Evolutionary conservation across 768 basidiomycete species (phyloP), one percentile per base, ranked within the genome.

Genomic region (Rhizopogon roseolus): DNA sequence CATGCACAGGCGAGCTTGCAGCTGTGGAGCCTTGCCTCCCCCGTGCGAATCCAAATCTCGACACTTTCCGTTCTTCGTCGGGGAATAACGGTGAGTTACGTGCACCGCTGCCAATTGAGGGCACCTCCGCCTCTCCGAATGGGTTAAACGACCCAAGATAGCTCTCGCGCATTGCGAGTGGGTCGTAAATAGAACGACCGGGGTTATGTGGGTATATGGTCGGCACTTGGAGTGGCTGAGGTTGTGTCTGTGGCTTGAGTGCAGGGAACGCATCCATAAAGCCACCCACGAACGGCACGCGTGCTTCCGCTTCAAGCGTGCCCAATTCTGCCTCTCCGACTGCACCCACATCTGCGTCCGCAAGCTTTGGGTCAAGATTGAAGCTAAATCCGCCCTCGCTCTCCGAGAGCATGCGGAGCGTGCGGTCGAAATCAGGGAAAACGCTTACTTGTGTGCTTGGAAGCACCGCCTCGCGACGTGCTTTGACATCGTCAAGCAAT

Each of bases 341-440:
- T 1, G 64, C 64, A 48, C 79, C 76, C 29, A 76, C 62, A 25
- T 62, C 60, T 25, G 73, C 71, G 27, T 69, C 77, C 6, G 83
- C 87, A 27, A 92, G 73, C 60, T 85, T 89, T 27, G 88, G 87
- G 67, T 92, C 91, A 41, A 93, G 72, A 68, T 85, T 93, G 72
- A 95, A 94, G 66, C 86, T 91, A 73, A 94, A 94, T 8, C 87
- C 83, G 32, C 81, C 76, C 50, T 75, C 81, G 29, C 71, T 79
- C 58, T 86, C 86, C 49, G 80, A 82, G 41, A 93, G 74, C 45
- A 81, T 84, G 63, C 88, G 83, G 42, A 94, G 73, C 17, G 89
- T 92, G 29, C 89, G 82, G 66, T 93, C 92, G 59, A 95, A 84
- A 58, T 95, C 93, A 9, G 93, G 93, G 79, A 95, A 95, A 10